These are phyloP conservation scores for Clarireedia monteithiana DNA, from an alignment of 2,329 filamentous ascomycete species.

Conservation along the genomic window DNA sequence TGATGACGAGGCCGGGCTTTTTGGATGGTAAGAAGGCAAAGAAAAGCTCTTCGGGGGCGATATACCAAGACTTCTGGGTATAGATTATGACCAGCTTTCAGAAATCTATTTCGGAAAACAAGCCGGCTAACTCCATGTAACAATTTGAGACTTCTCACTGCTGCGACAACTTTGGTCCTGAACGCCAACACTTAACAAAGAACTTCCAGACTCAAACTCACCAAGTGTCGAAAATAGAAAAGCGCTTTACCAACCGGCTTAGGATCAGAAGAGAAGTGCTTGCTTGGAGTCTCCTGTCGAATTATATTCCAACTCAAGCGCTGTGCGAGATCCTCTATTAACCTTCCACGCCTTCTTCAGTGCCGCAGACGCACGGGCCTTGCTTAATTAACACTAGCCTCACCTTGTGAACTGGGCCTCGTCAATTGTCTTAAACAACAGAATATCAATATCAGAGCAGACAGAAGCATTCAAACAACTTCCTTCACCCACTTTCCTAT, in stretches of 20 bases:
- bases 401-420: slow-evolving; percentile 5
- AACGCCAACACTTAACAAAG: no score
- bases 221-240: neutral
- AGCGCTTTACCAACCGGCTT: no score
- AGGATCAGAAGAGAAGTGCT: no score
- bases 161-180: no score
- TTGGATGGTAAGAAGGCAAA: neutral
- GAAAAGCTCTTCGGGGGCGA: neutral
- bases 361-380: slow-evolving; percentile 2
- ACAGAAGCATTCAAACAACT: neutral
- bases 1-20: slow-evolving; percentile 3
- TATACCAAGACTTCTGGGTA: neutral
- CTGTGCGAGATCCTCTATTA: no score
- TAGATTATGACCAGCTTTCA: neutral
- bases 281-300: neutral
- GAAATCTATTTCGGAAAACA: no score
- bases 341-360: neutral
- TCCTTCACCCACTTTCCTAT: neutral
- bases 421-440: slow-evolving; percentile 8
- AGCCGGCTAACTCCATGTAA: no score
- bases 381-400: neutral
- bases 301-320: neutral
- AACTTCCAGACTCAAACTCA: neutral
- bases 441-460: slow-evolving; percentile 5
- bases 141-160: neutral